Evolutionary conservation across 2,329 filamentous ascomycete genomes (phyloP), one percentile per base, ranked within the genome.

Genomic region (Aspergillus puulaauensis): DNA sequence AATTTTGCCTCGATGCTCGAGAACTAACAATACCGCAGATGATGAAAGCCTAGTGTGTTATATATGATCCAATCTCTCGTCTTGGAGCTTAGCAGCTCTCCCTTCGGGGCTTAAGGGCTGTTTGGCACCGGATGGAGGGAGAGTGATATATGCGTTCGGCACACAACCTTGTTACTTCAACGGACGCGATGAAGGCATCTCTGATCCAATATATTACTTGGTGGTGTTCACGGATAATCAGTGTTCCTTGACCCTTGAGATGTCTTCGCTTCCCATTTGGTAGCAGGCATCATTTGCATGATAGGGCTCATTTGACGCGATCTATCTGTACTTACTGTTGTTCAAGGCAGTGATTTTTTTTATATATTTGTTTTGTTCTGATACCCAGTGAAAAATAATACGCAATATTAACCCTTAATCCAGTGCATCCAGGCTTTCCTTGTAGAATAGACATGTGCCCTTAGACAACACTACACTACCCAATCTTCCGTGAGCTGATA

Each of bases 41-140:
- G 93, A 99, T 98, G 95, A 99, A 96, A 96, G 90, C 90, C 86
- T 87, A 88, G 90, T 86, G 93, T 98, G 95, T 88, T 87, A 78
- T 81, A 87, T 87, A 91, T 96, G 95, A 98, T 82, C 82, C 49
- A 70, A 47, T 90, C 83, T 81, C 83, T 81, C 79, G 83, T 80
- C 75, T 78, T 80, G 82, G 80, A 82, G 81, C 80, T 83, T 80
- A 80, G 80, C 80, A 85, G 90, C 91, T 93, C 93, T 97, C 86
- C 68, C 68, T 86, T 86, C 79, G 83, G 79, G 80, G 87, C 92
- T 90, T 76, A 91, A 97, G 95, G 83, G 93, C 91, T 89, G 83
- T 79, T 64, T 80, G 84, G 86, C 77, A 79, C 79, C 80, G 80
- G 82, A 77, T 78, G 81, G 80, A 79, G 86, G 85, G 79, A 89